A percentile compares a stretch with the other conserved stretches of the same genome.
phyloP scores from a whole-genome alignment of 2,329 filamentous ascomycete genomes.

The Colletotrichum graminicola region DNA sequence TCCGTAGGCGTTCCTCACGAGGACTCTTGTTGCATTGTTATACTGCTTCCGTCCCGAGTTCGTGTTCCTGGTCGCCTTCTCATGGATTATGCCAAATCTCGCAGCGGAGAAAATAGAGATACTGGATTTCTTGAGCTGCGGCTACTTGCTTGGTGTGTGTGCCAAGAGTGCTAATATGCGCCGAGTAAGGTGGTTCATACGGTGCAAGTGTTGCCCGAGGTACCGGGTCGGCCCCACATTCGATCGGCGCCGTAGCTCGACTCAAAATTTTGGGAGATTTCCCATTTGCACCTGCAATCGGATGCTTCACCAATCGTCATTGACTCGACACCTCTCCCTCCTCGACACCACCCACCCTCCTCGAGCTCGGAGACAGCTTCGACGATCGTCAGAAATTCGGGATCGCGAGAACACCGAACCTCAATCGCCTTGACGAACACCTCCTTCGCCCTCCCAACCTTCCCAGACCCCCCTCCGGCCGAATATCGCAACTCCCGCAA shows the following conservation, averaged over 20 bases:
- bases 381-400: background rate
- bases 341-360: background rate
- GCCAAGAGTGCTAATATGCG: background rate
- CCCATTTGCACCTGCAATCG: background rate
- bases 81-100: background rate
- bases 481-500: conserved; percentile 1
- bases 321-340: conserved; percentile 5
- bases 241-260: conserved; percentile 16
- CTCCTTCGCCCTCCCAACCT: background rate
- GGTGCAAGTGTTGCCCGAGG: background rate
- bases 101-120: background rate
- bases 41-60: background rate
- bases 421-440: background rate
- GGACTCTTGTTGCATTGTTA: background rate
- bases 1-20: background rate
- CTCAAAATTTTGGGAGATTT: conserved; percentile 14
- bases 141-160: background rate
- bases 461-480: background rate
- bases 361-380: background rate
- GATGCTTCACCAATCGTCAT: conserved; percentile 17
- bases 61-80: background rate
- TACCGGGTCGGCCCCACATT: conserved; percentile 5
- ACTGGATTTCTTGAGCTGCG: background rate
- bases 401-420: background rate
- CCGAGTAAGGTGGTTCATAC: background rate